Conservation (phyloP, 75 land plant species). For the Pinus taeda region DNA sequence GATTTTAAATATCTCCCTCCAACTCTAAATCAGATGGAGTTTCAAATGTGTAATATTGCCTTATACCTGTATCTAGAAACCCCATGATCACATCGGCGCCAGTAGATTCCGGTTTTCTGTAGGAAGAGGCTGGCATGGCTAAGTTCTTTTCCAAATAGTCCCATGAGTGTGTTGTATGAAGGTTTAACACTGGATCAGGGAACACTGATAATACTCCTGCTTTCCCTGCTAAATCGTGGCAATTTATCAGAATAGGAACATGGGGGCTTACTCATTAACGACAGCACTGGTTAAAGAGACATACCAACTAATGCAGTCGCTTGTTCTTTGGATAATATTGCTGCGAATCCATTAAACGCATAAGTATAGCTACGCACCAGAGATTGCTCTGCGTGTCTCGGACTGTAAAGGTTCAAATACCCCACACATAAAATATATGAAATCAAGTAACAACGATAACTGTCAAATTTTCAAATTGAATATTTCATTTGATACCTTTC, state of each 20-base stretch:
- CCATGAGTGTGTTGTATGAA: slow-evolving; percentile 90
- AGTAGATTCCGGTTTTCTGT: too few relatives aligned
- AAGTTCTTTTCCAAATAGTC: slow-evolving; percentile 40
- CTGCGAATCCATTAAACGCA: slow-evolving; percentile 78
- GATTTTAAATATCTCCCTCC: too few relatives aligned
- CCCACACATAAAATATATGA: neutral
- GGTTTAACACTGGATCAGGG: slow-evolving; percentile 40
- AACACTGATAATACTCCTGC: slow-evolving; percentile 63
- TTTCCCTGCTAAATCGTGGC: slow-evolving; percentile 21
- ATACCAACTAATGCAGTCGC: slow-evolving; percentile 48
- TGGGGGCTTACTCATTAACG: neutral
- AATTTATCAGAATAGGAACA: too few relatives aligned
- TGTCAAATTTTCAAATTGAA: neutral
- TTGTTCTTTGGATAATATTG: slow-evolving; percentile 58
- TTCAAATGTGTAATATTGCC: too few relatives aligned
- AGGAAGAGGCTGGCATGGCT: too few relatives aligned
- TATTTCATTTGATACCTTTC: slow-evolving; percentile 39
- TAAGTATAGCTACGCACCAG: slow-evolving; percentile 57
- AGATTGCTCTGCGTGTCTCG: slow-evolving; percentile 35
- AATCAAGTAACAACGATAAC: neutral
- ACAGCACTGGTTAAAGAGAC: neutral
- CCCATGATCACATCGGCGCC: slow-evolving; percentile 50
- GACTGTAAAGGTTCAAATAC: slow-evolving; percentile 19
- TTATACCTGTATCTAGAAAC: slow-evolving; percentile 61
- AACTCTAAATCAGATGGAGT: too few relatives aligned